Evolutionary conservation across 1,284 basidiomycete genomes (phyloP), one percentile per base, ranked within the genome.

Genomic region (Coniferiporia weirii): DNA sequence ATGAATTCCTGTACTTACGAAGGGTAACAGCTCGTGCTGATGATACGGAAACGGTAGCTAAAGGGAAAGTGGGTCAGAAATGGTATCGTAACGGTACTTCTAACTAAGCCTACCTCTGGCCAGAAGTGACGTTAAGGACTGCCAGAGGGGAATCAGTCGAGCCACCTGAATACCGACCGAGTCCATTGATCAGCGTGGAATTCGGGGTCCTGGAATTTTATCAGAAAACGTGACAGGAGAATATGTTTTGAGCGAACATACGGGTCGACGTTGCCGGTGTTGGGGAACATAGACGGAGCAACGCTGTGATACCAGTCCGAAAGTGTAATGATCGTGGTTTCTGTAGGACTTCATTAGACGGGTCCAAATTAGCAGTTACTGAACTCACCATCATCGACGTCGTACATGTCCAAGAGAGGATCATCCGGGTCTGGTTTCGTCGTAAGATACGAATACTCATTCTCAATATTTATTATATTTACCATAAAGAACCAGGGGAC

Each of bases 151-250:
- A 53, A 15, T 64, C 61, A n/a, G 15, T 8, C 20, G 66, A 65
- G 1, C 69, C 70, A 4, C 66, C 67, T 8, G 51, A 8, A 44
- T 68, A 70, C 4, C 72, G 67, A 4, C 79, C 79, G 36, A 70
- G 66, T 4, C 78, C 77, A 54, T 85, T 85, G 68, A 87, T 80
- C 2, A 84, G 66, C 0, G 78, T 80, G 0, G 76, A 71, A 53
- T 79, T 72, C 0, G 77, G 72, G 1, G 71, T 67, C 1, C 61
- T 63, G 20, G 19, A 5, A 5, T 22, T 10, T 44, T 8, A 9
- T 12, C 19, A 52, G 32, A n/a, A 4, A 45, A 22, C 17, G 27
- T 43, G 40, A 54, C 13, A 19, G n/a, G 5, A 17, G 4, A 32
- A 22, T 5, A 19, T 49, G 4, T 13, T 20, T 27, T 27, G 27